Evolutionary conservation across 306 rosid species (phyloP), one percentile per base, ranked within the genome.

Genomic region (Glycine soja): DNA sequence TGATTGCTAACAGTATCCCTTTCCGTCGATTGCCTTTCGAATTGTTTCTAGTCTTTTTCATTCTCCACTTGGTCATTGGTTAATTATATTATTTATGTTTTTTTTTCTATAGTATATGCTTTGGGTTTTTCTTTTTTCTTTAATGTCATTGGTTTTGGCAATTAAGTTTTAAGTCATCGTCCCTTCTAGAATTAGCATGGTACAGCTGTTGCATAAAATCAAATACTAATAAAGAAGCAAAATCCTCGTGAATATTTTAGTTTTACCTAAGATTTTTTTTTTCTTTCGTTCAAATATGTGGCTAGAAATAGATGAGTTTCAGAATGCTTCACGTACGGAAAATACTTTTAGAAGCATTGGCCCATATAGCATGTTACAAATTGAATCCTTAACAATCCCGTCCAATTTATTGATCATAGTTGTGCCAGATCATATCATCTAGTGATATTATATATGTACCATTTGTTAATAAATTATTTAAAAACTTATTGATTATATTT

Each of bases 121-220:
- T 11, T 3, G 19, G 13, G 12, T 30, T 24, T 11, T 58, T 15
- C 2, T 30, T 24, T 30, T 24, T 11, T 10, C 3, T 64, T 40
- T 66, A 7, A 8, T 40, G 15, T 14, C 43, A 43, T 12, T 8
- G 16, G 59, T 30, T 75, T 76, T 61, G 5, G 15, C 13, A 30
- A 50, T 6, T 3, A 59, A 14, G 45, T 42, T 57, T 42, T 40
- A 38, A 11, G 6, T 57, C 54, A 10, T 75, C 46, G 74, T 18
- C 1, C 10, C n/a, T 69, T 69, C 70, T 58, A 40, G 79, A 62
- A 74, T 38, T 57, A 58, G 57, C 68, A 74, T 6, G 42, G n/a
- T 30, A 52, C 34, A 51, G 48, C 14, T 75, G 43, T 63, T 51
- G 70, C 70, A 70, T 36, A 50, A 80, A 72, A 61, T 48, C 62